Evolutionary conservation across 192 early-diverging fungal species (phyloP).

Genomic region (Diversispora epigaea): DNA sequence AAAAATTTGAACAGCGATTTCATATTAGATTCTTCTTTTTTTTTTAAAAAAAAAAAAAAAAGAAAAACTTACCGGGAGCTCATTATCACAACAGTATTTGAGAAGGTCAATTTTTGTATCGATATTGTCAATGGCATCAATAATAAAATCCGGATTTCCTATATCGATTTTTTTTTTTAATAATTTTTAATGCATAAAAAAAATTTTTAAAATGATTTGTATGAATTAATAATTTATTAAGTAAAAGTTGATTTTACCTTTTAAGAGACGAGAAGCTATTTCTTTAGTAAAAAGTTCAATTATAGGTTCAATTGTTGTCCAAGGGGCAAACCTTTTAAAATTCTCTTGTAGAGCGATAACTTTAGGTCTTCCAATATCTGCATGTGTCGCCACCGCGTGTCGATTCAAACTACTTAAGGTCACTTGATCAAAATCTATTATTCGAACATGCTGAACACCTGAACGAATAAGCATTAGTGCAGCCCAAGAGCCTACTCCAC

Average conservation of each 20-base stretch:
- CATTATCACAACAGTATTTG: constrained; percentile 76
- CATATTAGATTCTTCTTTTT: too few relatives aligned
- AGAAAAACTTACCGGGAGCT: constrained; percentile 68
- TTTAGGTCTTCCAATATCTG: constrained; percentile 89
- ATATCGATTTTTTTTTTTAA: constrained; percentile 48
- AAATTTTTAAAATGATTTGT: background rate
- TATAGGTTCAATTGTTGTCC: constrained; percentile 72
- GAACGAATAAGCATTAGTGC: constrained; percentile 89
- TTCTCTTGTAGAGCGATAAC: constrained; percentile 70
- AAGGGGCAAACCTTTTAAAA: constrained; percentile 76
- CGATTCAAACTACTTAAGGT: constrained; percentile 91
- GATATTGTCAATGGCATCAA: constrained; percentile 96
- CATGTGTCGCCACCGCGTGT: constrained; percentile 89
- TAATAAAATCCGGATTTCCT: constrained; percentile 71
- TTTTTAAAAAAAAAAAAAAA: background rate
- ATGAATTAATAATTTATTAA: constrained; percentile 29
- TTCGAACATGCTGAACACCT: constrained; percentile 79
- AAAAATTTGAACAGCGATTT: too few relatives aligned
- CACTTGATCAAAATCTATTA: constrained; percentile 99
- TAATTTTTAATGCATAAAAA: background rate
- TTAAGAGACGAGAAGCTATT: constrained; percentile 67
- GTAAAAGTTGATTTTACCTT: too few relatives aligned
- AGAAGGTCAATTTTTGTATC: constrained; percentile 90
- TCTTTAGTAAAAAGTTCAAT: constrained; percentile 75
- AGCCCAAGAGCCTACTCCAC: constrained; percentile 90